Evolutionary conservation across 2,329 filamentous ascomycete genomes (phyloP).

Genomic region (Alternaria brassicae): DNA sequence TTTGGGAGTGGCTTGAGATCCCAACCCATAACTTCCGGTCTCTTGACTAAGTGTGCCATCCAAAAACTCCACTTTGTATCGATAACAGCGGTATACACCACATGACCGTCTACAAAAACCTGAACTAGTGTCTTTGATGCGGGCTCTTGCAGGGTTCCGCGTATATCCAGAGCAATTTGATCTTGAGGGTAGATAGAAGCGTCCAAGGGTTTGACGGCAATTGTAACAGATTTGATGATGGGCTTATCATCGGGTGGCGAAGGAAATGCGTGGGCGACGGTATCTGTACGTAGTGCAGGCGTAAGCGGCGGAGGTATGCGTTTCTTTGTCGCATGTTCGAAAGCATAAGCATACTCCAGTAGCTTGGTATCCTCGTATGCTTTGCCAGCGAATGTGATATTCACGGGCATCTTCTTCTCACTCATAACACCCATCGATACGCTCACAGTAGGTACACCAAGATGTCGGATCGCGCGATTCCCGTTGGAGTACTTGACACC

Average conservation of each 20-base stretch:
- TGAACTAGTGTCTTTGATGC: slow-evolving; percentile 9
- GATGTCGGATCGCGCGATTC: slow-evolving; percentile 60
- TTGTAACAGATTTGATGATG: neutral
- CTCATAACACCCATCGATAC: slow-evolving; percentile 62
- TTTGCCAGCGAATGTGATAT: slow-evolving; percentile 60
- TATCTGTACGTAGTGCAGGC: slow-evolving; percentile 21
- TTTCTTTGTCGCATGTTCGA: slow-evolving; percentile 25
- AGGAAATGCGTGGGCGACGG: neutral
- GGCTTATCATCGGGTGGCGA: neutral
- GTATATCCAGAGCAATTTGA: neutral
- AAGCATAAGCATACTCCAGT: slow-evolving; percentile 32
- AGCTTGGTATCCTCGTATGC: slow-evolving; percentile 56
- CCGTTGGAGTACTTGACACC: slow-evolving; percentile 64
- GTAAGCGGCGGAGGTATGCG: slow-evolving; percentile 23
- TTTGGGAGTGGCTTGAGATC: slow-evolving; percentile 30
- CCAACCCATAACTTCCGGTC: slow-evolving; percentile 30
- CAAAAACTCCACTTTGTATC: slow-evolving; percentile 15
- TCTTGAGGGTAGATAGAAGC: neutral
- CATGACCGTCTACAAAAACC: slow-evolving; percentile 31
- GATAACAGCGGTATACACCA: neutral
- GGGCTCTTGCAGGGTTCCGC: slow-evolving; percentile 3
- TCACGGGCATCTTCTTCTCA: slow-evolving; percentile 59
- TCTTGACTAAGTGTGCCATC: slow-evolving; percentile 12
- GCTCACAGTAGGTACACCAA: slow-evolving; percentile 62
- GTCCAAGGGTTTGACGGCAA: neutral